Evolutionary conservation across 73 alveolate species (phyloP).

Genomic region (Halteria grandinella): DNA sequence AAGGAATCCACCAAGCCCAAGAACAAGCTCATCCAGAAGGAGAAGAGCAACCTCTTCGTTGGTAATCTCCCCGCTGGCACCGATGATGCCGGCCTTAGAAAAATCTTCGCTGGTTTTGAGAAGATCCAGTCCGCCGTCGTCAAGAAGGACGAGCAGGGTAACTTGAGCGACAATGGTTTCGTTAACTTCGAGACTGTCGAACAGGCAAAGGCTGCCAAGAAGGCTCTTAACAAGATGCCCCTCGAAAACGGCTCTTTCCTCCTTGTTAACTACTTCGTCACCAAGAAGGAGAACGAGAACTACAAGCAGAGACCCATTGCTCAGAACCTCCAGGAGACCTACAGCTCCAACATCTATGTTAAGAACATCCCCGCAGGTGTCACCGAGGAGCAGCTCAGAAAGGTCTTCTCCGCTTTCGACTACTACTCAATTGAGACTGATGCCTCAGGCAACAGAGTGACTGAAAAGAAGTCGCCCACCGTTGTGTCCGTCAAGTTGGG

Average conservation of each 20-base stretch:
- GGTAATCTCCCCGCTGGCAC: constrained; percentile 45
- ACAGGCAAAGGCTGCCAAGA: constrained; percentile 72
- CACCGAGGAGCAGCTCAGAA: constrained; percentile 45
- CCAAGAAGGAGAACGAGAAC: constrained; percentile 51
- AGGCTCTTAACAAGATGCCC: constrained; percentile 57
- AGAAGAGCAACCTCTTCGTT: constrained; percentile 50
- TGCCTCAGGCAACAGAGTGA: too few species aligned
- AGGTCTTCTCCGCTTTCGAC: constrained; percentile 32
- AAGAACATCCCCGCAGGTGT: constrained; percentile 47
- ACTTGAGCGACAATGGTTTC: constrained; percentile 79
- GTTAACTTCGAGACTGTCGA: constrained; percentile 80
- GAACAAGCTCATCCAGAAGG: not conserved
- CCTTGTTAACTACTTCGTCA: constrained; percentile 36
- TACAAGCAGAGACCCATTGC: constrained; percentile 47
- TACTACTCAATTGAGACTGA: too few species aligned
- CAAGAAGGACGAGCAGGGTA: constrained; percentile 74
- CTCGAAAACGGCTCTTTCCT: constrained; percentile 18
- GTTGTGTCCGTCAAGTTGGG: constrained; percentile 31
- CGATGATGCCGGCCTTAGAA: constrained; percentile 73
- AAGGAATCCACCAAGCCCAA: not conserved
- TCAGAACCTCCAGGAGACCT: constrained; percentile 72
- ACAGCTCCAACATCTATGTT: constrained; percentile 47
- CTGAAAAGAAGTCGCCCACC: too few species aligned
- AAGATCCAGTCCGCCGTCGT: constrained; percentile 79
- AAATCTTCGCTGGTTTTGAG: constrained; percentile 77